These are phyloP conservation scores for Emergomyces orientalis DNA, from an alignment of 2,329 filamentous ascomycete species.

Conservation along the genomic window DNA sequence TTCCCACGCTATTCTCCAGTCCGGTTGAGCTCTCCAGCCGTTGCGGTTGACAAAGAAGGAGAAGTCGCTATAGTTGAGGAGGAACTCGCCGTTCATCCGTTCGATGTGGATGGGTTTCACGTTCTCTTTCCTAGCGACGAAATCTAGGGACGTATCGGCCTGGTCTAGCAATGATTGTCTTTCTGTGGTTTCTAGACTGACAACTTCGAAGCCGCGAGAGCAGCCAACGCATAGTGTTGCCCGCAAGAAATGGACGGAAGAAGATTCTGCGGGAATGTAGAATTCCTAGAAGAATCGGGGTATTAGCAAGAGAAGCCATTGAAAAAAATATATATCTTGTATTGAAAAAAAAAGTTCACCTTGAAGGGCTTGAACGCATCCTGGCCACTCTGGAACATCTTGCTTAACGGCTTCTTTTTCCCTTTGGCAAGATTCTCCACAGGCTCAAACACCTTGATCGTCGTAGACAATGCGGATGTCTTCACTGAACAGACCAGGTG, in stretches of 20 bases:
- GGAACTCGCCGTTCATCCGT: slow-evolving; percentile 89
- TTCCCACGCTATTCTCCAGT: slow-evolving; percentile 98
- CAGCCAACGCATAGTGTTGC: slow-evolving; percentile 95
- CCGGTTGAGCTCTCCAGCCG: slow-evolving; percentile 88
- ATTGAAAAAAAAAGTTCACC: slow-evolving; percentile 28
- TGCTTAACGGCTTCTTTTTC: slow-evolving; percentile 90
- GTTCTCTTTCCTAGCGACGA: slow-evolving; percentile 86
- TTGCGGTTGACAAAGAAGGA: slow-evolving; percentile 99
- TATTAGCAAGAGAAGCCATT: background rate
- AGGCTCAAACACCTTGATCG: slow-evolving; percentile 98
- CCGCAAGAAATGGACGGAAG: slow-evolving; percentile 93
- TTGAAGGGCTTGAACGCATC: slow-evolving; percentile 95
- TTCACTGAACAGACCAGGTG: slow-evolving; percentile 96
- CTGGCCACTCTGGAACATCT: slow-evolving; percentile 89
- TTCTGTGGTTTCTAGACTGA: slow-evolving; percentile 93
- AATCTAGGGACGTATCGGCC: slow-evolving; percentile 94
- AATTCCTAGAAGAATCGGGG: slow-evolving; percentile 56
- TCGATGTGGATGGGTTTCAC: slow-evolving; percentile 96
- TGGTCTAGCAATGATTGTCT: slow-evolving; percentile 95
- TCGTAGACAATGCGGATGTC: slow-evolving; percentile 83
- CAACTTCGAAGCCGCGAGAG: slow-evolving; percentile 90
- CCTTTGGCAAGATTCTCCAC: slow-evolving; percentile 89
- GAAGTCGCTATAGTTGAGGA: slow-evolving; percentile 97
- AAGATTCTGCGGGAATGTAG: slow-evolving; percentile 97
- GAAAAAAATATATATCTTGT: background rate